Conservation (phyloP, 2,329 filamentous ascomycete genomes). For the Helotiales sp. region DNA sequence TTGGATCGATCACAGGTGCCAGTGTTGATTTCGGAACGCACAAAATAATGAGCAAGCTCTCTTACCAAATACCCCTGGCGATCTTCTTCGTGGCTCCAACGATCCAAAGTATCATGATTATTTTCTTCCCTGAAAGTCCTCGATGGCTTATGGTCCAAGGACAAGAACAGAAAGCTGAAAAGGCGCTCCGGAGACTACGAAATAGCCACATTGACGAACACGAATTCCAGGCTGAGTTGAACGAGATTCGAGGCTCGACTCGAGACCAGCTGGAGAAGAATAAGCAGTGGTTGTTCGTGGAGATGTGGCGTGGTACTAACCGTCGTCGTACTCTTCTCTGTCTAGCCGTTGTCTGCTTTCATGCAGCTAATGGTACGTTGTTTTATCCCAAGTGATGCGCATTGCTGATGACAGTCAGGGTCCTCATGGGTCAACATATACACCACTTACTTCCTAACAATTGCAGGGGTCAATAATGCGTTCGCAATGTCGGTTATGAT, state of each 20-base stretch:
- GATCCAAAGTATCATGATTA: slow-evolving; percentile 51
- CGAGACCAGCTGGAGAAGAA: slow-evolving; percentile 47
- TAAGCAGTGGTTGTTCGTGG: slow-evolving; percentile 46
- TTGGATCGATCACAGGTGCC: slow-evolving; percentile 48
- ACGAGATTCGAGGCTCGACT: slow-evolving; percentile 21
- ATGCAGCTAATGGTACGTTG: slow-evolving; percentile 53
- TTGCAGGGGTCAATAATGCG: slow-evolving; percentile 50
- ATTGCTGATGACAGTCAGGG: slow-evolving; percentile 44
- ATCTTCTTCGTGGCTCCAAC: slow-evolving; percentile 50
- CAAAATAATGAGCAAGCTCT: slow-evolving; percentile 41
- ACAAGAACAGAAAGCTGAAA: slow-evolving; percentile 58
- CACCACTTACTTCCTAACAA: slow-evolving; percentile 54
- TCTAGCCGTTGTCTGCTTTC: slow-evolving; percentile 40
- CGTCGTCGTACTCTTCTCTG: slow-evolving; percentile 54
- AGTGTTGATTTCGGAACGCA: slow-evolving; percentile 46
- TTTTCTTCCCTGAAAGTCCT: slow-evolving; percentile 60
- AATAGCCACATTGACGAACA: slow-evolving; percentile 21
- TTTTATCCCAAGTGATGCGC: neutral
- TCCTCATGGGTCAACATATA: slow-evolving; percentile 58
- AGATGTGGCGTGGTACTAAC: slow-evolving; percentile 48
- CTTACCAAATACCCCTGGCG: slow-evolving; percentile 42
- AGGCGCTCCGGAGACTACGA: slow-evolving; percentile 48
- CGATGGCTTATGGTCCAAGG: slow-evolving; percentile 61
- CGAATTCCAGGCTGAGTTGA: slow-evolving; percentile 27
- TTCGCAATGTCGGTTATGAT: slow-evolving; percentile 58